Evolutionary conservation across 495 filamentous ascomycete species (phyloP).

Genomic region (Glonium stellatum): DNA sequence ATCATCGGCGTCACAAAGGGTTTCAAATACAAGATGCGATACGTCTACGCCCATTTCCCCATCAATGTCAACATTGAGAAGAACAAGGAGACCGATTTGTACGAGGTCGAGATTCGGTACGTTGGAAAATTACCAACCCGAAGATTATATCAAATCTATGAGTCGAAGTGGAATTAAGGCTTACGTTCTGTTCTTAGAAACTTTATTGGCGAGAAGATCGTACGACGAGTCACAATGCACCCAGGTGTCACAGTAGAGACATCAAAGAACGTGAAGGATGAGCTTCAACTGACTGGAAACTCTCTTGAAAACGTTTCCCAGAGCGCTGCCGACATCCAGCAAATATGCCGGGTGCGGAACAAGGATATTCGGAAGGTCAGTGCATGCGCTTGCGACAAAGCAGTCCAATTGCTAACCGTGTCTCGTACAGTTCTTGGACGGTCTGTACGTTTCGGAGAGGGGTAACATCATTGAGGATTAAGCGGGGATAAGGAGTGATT

Average conservation of each 20-base stretch:
- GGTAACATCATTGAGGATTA: slow-evolving; percentile 78
- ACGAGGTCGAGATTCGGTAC: slow-evolving; percentile 74
- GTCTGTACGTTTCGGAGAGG: slow-evolving; percentile 97
- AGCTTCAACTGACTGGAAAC: slow-evolving; percentile 88
- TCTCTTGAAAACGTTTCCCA: slow-evolving; percentile 90
- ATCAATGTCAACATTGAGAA: slow-evolving; percentile 99
- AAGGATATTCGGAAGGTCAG: slow-evolving; percentile 99
- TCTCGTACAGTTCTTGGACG: slow-evolving; percentile 82
- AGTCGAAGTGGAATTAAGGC: neutral
- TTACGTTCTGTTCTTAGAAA: slow-evolving; percentile 51
- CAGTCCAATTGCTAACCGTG: slow-evolving; percentile 32
- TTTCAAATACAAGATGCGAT: slow-evolving; percentile 99
- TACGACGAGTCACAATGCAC: slow-evolving; percentile 82
- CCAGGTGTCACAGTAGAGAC: slow-evolving; percentile 81
- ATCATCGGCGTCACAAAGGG: slow-evolving; percentile 96
- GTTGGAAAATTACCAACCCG: slow-evolving; percentile 49
- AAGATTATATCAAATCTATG: slow-evolving; percentile 34
- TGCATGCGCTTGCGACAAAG: neutral
- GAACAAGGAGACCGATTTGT: slow-evolving; percentile 81
- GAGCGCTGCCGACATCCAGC: slow-evolving; percentile 97
- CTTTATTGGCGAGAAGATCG: slow-evolving; percentile 99
- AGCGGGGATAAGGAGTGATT: slow-evolving; percentile 22
- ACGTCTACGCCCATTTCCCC: slow-evolving; percentile 99
- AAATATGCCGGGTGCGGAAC: slow-evolving; percentile 97
- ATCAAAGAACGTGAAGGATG: slow-evolving; percentile 91